Evolutionary conservation across 352 stramenopile genomes (phyloP), one percentile per base, ranked within the genome.

Genomic region (Pythium phragmiticola): DNA sequence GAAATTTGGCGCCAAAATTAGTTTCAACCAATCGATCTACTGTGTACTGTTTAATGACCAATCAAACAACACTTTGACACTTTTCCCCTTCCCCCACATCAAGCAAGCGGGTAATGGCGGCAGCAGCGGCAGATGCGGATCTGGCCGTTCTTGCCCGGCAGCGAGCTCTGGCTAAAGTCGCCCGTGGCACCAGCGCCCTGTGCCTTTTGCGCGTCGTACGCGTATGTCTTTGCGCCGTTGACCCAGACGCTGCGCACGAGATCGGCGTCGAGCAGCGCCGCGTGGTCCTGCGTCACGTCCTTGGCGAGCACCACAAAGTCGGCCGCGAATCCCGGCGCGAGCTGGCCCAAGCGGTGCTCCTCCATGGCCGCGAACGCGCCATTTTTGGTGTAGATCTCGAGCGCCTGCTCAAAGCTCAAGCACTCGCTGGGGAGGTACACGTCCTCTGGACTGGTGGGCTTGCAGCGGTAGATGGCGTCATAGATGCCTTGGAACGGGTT

Each of bases 401-500:
- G 71, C 12, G 89, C 89, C 68, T 95, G 69, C 0, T 72, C 61
- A 58, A 97, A 95, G 4, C 74, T 84, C 19, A 97, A 65, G 17
- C 65, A 48, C 56, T 97, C 86, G 17, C 82, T 53, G 0, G 77
- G 84, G 17, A 92, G 68, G 47, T 88, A 90, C 4, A 80, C 79
- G 8, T 79, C 57, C n/a, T 80, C 65, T 2, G 75, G 69, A 13
- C 68, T 72, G 21, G 68, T 72, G 6, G 80, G 78, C 30, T 84
- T 87, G 63, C 68, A 69, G 37, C 89, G 85, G 56, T 84, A 92
- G 2, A 97, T 90, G 16, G 88, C 84, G 48, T 97, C 89, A 64
- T 90, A 97, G 47, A 97, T 92, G 30, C 89, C 89, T 65, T 90
- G 81, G 65, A 96, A 92, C 23, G 89, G 89, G 42, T 92, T 91